These are phyloP conservation scores for Daldinia decipiens DNA, from an alignment of 495 filamentous ascomycete species.

Conservation along the genomic window DNA sequence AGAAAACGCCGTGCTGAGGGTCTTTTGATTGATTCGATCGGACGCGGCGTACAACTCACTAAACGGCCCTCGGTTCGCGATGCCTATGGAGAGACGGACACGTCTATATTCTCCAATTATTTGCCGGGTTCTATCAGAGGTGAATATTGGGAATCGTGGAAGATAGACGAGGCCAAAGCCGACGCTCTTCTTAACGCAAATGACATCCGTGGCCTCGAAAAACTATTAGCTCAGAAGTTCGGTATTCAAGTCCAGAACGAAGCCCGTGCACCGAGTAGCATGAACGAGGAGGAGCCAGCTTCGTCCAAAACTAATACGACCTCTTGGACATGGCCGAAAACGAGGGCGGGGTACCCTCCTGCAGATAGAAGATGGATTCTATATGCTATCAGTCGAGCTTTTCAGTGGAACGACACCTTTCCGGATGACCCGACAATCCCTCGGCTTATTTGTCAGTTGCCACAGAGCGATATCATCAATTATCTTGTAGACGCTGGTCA, in stretches of 20 bases:
- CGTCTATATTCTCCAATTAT: slow-evolving; percentile 51
- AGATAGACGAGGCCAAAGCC: slow-evolving; percentile 52
- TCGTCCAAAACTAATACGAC: slow-evolving; percentile 27
- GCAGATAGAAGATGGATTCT: slow-evolving; percentile 64
- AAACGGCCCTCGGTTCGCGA: slow-evolving; percentile 35
- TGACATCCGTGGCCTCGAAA: slow-evolving; percentile 64
- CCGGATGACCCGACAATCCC: slow-evolving; percentile 42
- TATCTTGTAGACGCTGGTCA: slow-evolving; percentile 73
- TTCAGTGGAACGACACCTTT: slow-evolving; percentile 52
- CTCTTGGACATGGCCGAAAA: slow-evolving; percentile 55
- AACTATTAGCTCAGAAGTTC: slow-evolving; percentile 58
- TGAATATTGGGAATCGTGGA: slow-evolving; percentile 50
- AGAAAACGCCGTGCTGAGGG: slow-evolving; percentile 72
- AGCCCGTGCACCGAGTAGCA: slow-evolving; percentile 35
- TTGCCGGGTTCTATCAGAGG: slow-evolving; percentile 54
- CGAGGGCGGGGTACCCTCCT: slow-evolving; percentile 52
- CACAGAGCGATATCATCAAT: slow-evolving; percentile 62
- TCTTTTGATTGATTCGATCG: slow-evolving; percentile 75
- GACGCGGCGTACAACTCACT: slow-evolving; percentile 59
- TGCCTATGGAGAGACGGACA: slow-evolving; percentile 17
- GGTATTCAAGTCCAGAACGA: slow-evolving; percentile 46
- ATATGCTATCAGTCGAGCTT: slow-evolving; percentile 62
- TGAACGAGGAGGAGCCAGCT: slow-evolving; percentile 24
- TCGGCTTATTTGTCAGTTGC: slow-evolving; percentile 61
- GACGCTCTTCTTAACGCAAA: slow-evolving; percentile 57